Evolutionary conservation across 106 monocot species (phyloP), one percentile per base, ranked within the genome.

Genomic region (Agapanthus africanus): DNA sequence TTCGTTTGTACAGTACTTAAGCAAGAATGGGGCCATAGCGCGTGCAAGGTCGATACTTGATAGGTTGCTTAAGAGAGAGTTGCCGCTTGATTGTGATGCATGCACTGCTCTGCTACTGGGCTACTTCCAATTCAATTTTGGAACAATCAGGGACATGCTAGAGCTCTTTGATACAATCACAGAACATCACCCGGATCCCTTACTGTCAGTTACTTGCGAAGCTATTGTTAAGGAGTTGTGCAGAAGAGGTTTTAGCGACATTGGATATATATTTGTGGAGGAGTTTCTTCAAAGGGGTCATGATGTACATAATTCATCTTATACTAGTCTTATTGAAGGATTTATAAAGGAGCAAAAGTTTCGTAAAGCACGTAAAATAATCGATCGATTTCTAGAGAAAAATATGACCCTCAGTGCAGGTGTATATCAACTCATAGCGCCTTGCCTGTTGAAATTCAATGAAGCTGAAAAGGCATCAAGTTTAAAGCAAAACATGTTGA

Each of bases 201-300:
- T 82, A 37, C 21, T 80, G 32, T 36, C 72, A 67, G 22, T 37
- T 71, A 66, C 78, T 28, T 78, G 71, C 66, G 57, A 27, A 40
- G 42, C 41, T 19, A 50, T 94, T 68, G 15, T 83, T 7, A 78
- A 77, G 70, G 74, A 81, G 62, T 54, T 94, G 25, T 85, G 78
- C 42, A n/a, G 50, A 11, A 64, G 37, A 23, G 80, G 79, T 37
- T 81, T 73, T 64, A 63, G 72, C 11, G 78, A 5, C 54, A 54
- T 78, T 70, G 90, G 71, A 37, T 59, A 63, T 77, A 46, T 66
- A 65, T 79, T 85, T 44, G n/a, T 87, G 50, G 83, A 85, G 77
- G 83, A 83, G 38, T 8, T 74, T 26, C 54, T 75, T 52, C 66
- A 77, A 28, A 79, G 47, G 65, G 64, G 33, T 72, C 15, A 69